Evolutionary conservation across 768 basidiomycete species (phyloP).

Genomic region (Podaxis sp.): DNA sequence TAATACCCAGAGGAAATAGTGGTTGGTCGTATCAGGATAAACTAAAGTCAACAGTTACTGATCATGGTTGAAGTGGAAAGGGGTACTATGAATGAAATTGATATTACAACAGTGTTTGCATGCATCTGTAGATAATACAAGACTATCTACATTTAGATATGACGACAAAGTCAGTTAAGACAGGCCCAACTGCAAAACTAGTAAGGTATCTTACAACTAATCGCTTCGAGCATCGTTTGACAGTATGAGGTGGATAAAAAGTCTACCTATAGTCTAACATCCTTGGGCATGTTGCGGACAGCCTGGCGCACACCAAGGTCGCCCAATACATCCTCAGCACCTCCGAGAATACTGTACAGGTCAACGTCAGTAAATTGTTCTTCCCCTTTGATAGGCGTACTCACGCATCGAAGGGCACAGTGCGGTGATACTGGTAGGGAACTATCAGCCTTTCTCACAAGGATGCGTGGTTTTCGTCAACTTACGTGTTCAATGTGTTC

Average conservation of each 20-base stretch:
- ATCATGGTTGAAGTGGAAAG: no score
- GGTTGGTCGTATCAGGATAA: no score
- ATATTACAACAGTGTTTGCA: no score
- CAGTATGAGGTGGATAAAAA: slow-evolving; percentile 1
- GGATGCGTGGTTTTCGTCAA: slow-evolving; percentile 10
- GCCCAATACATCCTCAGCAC: slow-evolving; percentile 79
- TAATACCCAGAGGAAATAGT: no score
- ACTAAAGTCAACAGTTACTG: no score
- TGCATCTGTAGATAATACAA: no score
- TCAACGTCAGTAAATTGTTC: not conserved
- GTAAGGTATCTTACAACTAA: not conserved
- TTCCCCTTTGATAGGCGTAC: slow-evolving; percentile 17
- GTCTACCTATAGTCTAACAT: slow-evolving; percentile 50
- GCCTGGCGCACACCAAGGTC: slow-evolving; percentile 85
- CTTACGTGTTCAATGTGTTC: slow-evolving; percentile 64
- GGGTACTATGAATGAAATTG: no score
- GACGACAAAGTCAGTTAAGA: no score
- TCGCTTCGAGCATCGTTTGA: not conserved
- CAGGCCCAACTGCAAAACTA: not conserved
- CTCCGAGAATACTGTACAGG: slow-evolving; percentile 56
- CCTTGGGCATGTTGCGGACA: slow-evolving; percentile 71
- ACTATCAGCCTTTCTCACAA: slow-evolving; percentile 22
- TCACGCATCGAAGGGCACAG: slow-evolving; percentile 62
- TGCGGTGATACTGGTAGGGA: slow-evolving; percentile 53
- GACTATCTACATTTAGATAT: no score